These are phyloP conservation scores for Nannizziopsis barbatae DNA, from an alignment of 2,329 filamentous ascomycete species.

Conservation along the genomic window DNA sequence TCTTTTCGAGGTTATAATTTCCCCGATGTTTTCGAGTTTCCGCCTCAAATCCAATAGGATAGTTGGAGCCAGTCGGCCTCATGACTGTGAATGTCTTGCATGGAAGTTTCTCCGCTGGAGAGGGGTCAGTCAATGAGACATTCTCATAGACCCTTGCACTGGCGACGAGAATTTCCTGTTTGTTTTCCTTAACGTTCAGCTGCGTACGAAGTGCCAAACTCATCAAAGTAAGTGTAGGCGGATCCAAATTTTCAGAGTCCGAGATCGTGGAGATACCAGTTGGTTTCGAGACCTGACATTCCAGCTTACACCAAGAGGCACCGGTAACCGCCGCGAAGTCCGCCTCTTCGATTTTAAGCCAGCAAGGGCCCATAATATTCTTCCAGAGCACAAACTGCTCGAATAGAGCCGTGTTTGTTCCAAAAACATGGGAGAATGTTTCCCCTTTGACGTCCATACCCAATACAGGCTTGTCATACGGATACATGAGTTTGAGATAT, in stretches of 20 bases:
- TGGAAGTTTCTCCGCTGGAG: conserved; percentile 74
- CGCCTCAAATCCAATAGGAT: conserved; percentile 77
- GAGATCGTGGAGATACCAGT: conserved; percentile 60
- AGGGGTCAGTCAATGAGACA: conserved; percentile 74
- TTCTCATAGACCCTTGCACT: conserved; percentile 91
- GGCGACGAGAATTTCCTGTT: conserved; percentile 86
- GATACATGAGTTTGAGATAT: conserved; percentile 92
- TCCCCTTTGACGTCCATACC: conserved; percentile 63
- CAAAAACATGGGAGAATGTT: conserved; percentile 90
- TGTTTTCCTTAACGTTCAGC: conserved; percentile 85
- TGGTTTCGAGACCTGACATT: conserved; percentile 70
- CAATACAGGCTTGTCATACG: conserved; percentile 70
- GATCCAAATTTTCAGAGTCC: conserved; percentile 70
- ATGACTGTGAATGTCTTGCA: conserved; percentile 88
- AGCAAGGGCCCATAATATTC: conserved; percentile 97
- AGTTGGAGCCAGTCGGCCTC: conserved; percentile 62
- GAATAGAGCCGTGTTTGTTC: conserved; percentile 83
- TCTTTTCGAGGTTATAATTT: conserved; percentile 67
- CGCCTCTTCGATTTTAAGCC: conserved; percentile 79
- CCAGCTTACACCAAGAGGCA: conserved; percentile 92
- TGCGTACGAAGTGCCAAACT: conserved; percentile 78
- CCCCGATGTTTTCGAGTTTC: conserved; percentile 64
- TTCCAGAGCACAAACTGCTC: conserved; percentile 99
- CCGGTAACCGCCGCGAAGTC: conserved; percentile 80
- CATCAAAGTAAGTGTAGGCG: conserved; percentile 89